phyloP scores from a whole-genome alignment of 2,329 filamentous ascomycete species.

The Aureobasidium sp. region DNA sequence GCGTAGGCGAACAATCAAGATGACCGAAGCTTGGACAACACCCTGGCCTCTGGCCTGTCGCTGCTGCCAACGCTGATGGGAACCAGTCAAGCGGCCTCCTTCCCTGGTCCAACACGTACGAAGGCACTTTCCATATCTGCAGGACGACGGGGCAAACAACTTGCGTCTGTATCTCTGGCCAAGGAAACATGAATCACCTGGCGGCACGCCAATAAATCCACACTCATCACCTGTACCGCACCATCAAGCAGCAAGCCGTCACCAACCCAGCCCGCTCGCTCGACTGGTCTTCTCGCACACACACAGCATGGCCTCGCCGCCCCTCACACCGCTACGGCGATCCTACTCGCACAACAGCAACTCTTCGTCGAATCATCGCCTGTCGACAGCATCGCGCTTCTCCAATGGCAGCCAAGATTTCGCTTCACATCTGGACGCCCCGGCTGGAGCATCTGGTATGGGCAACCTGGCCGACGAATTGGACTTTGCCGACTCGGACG shows the following conservation, averaged over 20 bases:
- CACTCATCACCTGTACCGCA: neutral
- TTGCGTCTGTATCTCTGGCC: neutral
- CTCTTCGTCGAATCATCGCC: slow-evolving; percentile 33
- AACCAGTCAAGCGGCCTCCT: neutral
- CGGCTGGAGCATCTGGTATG: slow-evolving; percentile 48
- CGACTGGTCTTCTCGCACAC: neutral
- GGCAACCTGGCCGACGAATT: slow-evolving; percentile 78
- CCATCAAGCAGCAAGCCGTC: neutral
- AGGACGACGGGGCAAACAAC: neutral
- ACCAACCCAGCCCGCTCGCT: neutral
- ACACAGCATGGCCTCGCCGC: slow-evolving; percentile 33
- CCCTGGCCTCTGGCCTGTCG: slow-evolving; percentile 2
- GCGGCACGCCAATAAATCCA: neutral
- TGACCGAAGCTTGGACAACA: slow-evolving; percentile 8
- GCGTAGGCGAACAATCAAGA: neutral
- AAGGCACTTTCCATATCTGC: too few species aligned
- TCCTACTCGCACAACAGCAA: slow-evolving; percentile 40
- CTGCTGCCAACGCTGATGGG: neutral
- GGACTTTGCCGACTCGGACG: slow-evolving; percentile 58
- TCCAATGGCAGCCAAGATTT: slow-evolving; percentile 32
- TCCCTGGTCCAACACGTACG: neutral
- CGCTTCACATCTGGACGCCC: slow-evolving; percentile 29
- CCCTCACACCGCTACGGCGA: slow-evolving; percentile 36
- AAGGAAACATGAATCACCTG: slow-evolving; percentile 1
- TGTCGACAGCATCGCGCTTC: slow-evolving; percentile 28